Evolutionary conservation across 176 grass and related monocot species (phyloP).

Genomic region (Triticum monococcum): DNA sequence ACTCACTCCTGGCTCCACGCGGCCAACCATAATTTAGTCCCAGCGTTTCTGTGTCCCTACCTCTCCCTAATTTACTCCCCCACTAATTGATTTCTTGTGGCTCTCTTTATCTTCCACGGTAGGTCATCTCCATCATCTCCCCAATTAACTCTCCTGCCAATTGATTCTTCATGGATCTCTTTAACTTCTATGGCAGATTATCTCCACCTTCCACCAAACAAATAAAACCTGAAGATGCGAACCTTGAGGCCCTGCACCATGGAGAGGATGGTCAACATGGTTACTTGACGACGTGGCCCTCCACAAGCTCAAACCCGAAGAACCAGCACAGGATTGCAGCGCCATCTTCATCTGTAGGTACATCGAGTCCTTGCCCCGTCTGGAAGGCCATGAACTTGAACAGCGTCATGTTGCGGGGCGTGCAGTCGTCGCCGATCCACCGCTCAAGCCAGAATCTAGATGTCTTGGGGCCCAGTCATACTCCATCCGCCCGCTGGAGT

Average conservation of each 20-base stretch:
- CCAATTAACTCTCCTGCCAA: too few species aligned
- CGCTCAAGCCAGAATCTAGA: slow-evolving; percentile 60
- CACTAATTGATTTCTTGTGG: too few species aligned
- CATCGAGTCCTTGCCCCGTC: slow-evolving; percentile 78
- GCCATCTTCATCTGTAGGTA: slow-evolving; percentile 96
- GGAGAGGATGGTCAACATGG: slow-evolving; percentile 91
- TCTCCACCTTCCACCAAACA: too few species aligned
- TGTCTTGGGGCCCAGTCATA: slow-evolving; percentile 86
- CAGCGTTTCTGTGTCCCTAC: too few species aligned
- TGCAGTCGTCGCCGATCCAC: slow-evolving; percentile 72
- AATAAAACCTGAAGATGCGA: slow-evolving; percentile 28
- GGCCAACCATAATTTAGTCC: too few species aligned
- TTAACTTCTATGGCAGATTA: too few species aligned
- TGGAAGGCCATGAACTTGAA: slow-evolving; percentile 99
- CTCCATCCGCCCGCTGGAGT: slow-evolving; percentile 89
- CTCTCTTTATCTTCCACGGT: too few species aligned
- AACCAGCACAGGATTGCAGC: slow-evolving; percentile 79
- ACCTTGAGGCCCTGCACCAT: slow-evolving; percentile 88
- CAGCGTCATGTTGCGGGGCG: slow-evolving; percentile 55
- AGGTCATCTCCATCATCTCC: too few species aligned
- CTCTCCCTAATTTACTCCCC: too few species aligned
- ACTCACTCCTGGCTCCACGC: too few species aligned
- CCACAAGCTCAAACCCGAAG: slow-evolving; percentile 66
- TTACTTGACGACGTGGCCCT: slow-evolving; percentile 67
- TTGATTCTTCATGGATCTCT: too few species aligned